Evolutionary conservation across 495 filamentous ascomycete species (phyloP), one percentile per base, ranked within the genome.

Genomic region (Lasiosphaeris hirsuta): DNA sequence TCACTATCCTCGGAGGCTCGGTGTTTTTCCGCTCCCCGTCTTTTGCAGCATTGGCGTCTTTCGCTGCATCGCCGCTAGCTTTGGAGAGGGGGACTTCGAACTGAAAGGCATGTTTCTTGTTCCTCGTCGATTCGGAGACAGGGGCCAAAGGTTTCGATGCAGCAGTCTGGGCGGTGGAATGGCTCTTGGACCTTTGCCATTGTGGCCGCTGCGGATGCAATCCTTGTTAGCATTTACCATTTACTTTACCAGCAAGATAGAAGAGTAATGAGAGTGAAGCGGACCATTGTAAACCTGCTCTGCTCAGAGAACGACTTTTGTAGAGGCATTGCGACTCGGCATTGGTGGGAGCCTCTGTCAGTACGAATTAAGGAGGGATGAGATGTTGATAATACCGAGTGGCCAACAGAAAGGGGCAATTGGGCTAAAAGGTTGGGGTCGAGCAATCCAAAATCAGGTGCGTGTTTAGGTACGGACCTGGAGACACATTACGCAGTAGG

Each of bases 291-390:
- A 7, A 57, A 61, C 23, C 64, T 63, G 57, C 72, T 73, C 55
- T 74, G 71, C 38, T 81, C 78, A 9, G 79, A 81, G 56, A 75
- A 76, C 2, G 79, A 81, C 59, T 80, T 81, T 54, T 78, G 57
- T 13, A 8, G 42, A 18, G 54, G 17, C 38, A 45, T 49, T 46
- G 46, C 23, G 23, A 30, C 23, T 30, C 2, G 5, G 23, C 23
- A 30, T 30, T 30, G 23, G 23, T 30, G 23, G 5, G 2, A 30
- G 23, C 23, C 23, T 30, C 23, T 30, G 23, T 30, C 23, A 5
- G 23, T 30, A 30, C 5, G 23, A 5, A 30, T 30, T 30, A 30
- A 2, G 23, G 23, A 2, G 23, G 5, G 5, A 5, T 30, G 23
- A 30, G 23, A 5, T 30, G 23, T 2, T 30, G 23, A 30, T 5